phyloP scores from a whole-genome alignment of 306 rosid genomes.

The Fagus crenata region DNA sequence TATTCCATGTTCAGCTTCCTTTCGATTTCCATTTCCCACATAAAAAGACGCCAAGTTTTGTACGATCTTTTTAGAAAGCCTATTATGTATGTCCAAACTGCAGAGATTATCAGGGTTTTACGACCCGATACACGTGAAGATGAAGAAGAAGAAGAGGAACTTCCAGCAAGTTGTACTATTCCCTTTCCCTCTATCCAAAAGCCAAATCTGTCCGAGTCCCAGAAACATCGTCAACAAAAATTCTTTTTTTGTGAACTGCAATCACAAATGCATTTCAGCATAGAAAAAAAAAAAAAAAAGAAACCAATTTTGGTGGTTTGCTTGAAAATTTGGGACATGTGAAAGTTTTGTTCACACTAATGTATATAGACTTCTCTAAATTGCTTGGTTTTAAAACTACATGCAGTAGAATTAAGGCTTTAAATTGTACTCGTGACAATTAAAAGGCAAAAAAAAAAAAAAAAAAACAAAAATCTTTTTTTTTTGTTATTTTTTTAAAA shows the following conservation, averaged over 20 bases:
- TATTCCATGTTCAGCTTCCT: conserved; percentile 37
- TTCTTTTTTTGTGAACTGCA: conserved; percentile 1
- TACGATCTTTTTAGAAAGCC: no score
- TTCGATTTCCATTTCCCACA: neutral
- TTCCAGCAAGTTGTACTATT: neutral
- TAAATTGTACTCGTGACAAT: no score
- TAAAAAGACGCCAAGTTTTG: no score
- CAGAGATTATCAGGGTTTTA: neutral
- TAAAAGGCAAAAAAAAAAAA: neutral
- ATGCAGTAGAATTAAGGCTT: no score
- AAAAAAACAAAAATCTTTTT: no score
- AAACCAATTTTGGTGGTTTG: neutral
- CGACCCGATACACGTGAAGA: conserved; percentile 1
- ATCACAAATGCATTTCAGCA: conserved; percentile 1
- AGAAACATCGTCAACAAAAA: conserved; percentile 15
- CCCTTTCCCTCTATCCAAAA: neutral
- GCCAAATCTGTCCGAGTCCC: conserved; percentile 1
- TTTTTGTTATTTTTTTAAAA: neutral
- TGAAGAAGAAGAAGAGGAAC: neutral
- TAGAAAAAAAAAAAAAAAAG: neutral
- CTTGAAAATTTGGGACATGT: neutral
- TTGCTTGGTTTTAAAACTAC: neutral
- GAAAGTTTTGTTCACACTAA: neutral
- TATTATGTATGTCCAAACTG: no score
- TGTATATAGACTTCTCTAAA: neutral